A percentile compares a stretch with the other conserved stretches of the same genome.
These are phyloP conservation scores for Arthroderma uncinatum DNA, from an alignment of 2,329 filamentous ascomycete species.

Conservation along the genomic window DNA sequence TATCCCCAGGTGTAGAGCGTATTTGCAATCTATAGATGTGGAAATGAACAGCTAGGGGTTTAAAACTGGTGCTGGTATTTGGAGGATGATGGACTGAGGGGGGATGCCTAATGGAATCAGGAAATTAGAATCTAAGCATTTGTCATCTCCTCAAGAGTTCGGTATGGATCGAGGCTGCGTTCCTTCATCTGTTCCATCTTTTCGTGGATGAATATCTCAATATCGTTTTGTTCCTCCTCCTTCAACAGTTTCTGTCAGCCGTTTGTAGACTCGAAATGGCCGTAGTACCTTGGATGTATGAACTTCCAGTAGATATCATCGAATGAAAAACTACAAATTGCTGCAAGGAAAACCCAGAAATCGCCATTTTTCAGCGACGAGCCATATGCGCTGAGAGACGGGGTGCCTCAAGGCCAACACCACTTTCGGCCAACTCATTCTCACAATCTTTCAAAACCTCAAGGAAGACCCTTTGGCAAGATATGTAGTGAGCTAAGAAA, in stretches of 20 bases:
- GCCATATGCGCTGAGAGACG: slow-evolving; percentile 20
- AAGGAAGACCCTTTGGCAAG: slow-evolving; percentile 18
- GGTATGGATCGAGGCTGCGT: slow-evolving; percentile 14
- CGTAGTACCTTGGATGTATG: slow-evolving; percentile 21
- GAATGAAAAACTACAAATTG: slow-evolving; percentile 20
- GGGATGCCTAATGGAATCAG: too few species aligned
- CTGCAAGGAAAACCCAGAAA: slow-evolving; percentile 23
- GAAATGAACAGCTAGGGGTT: too few species aligned
- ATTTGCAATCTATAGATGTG: too few species aligned
- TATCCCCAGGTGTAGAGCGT: too few species aligned
- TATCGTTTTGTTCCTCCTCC: slow-evolving; percentile 17
- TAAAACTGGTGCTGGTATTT: too few species aligned
- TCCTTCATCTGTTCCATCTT: slow-evolving; percentile 21
- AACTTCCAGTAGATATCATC: slow-evolving; percentile 25
- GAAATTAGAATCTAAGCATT: slow-evolving; percentile 3
- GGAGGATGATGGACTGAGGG: too few species aligned
- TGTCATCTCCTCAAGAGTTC: slow-evolving; percentile 17
- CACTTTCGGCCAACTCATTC: slow-evolving; percentile 3
- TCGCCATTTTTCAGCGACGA: slow-evolving; percentile 19
- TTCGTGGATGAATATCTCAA: slow-evolving; percentile 18
- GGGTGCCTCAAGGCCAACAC: slow-evolving; percentile 5
- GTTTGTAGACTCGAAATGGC: slow-evolving; percentile 19
- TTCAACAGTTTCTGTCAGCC: slow-evolving; percentile 17
- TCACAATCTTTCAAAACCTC: slow-evolving; percentile 16
- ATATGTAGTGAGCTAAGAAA: slow-evolving; percentile 19